phyloP scores from a whole-genome alignment of 768 basidiomycete species.

The Sistotremastrum niveocremeum region DNA sequence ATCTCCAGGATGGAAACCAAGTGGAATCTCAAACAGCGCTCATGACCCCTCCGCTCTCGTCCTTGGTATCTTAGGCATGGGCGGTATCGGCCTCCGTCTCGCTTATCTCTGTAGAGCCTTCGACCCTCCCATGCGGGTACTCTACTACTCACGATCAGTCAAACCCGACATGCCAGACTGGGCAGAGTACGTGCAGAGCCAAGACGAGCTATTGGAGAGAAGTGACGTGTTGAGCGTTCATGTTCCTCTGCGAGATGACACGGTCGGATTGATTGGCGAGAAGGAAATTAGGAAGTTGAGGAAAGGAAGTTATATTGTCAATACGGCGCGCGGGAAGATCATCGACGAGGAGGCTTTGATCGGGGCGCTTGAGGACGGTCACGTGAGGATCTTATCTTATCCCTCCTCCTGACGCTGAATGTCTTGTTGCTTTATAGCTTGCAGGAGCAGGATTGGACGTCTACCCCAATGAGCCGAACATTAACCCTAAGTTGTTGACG shows the following conservation, averaged over 20 bases:
- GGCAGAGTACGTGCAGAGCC: constrained; percentile 62
- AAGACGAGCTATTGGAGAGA: constrained; percentile 48
- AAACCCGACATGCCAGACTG: constrained; percentile 49
- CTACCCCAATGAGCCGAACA: constrained; percentile 70
- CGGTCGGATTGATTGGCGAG: constrained; percentile 60
- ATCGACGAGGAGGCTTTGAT: constrained; percentile 84
- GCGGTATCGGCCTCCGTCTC: constrained; percentile 61
- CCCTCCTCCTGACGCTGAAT: not conserved
- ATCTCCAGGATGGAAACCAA: constrained; percentile 45
- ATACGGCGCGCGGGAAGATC: constrained; percentile 85
- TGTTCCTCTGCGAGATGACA: constrained; percentile 66
- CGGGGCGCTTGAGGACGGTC: constrained; percentile 70
- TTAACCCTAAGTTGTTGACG: constrained; percentile 66
- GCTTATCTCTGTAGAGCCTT: constrained; percentile 65
- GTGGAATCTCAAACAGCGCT: constrained; percentile 26
- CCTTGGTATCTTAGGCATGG: constrained; percentile 60
- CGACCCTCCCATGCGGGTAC: constrained; percentile 59
- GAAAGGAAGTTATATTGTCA: constrained; percentile 64
- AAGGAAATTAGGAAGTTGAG: constrained; percentile 67
- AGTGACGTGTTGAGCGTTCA: constrained; percentile 81
- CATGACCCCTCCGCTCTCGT: constrained; percentile 59
- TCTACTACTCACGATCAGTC: constrained; percentile 62
- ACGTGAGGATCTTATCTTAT: constrained; percentile 38
- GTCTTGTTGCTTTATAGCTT: constrained; percentile 30
- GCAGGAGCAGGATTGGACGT: constrained; percentile 76